Evolutionary conservation across 768 basidiomycete species (phyloP).

Genomic region (Cyclocybe aegerita): DNA sequence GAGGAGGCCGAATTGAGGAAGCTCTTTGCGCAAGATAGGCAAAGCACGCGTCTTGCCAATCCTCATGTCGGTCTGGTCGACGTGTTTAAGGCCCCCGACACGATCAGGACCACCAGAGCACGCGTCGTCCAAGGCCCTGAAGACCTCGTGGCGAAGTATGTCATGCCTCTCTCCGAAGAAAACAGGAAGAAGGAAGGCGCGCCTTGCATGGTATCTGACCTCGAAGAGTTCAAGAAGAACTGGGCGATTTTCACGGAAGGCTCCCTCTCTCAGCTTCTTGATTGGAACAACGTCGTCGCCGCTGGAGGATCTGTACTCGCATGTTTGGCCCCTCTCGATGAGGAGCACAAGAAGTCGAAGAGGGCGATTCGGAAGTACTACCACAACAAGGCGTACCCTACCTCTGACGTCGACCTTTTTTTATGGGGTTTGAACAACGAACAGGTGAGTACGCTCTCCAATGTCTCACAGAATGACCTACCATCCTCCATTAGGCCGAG

Average conservation of each 20-base stretch:
- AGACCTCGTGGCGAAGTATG: conserved; percentile 46
- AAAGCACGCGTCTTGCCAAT: conserved; percentile 41
- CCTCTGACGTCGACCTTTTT: conserved; percentile 65
- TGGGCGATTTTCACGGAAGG: conserved; percentile 66
- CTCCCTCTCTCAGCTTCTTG: conserved; percentile 53
- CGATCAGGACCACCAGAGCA: conserved; percentile 49
- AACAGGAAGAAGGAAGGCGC: conserved; percentile 49
- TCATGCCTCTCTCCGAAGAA: conserved; percentile 49
- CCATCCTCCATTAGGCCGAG: conserved; percentile 42
- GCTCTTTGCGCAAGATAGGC: conserved; percentile 54
- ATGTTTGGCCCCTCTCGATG: conserved; percentile 51
- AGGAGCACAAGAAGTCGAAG: conserved; percentile 49
- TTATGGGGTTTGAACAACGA: conserved; percentile 58
- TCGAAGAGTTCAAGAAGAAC: conserved; percentile 63
- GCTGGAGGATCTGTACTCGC: conserved; percentile 63
- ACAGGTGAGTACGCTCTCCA: conserved; percentile 32
- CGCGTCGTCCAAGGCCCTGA: conserved; percentile 43
- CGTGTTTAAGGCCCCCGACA: conserved; percentile 48
- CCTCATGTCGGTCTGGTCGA: conserved; percentile 60
- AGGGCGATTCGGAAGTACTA: conserved; percentile 57
- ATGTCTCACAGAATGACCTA: not conserved
- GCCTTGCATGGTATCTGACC: conserved; percentile 43
- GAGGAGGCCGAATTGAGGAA: conserved; percentile 56
- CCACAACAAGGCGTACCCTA: conserved; percentile 53
- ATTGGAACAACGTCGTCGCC: conserved; percentile 65